Evolutionary conservation across 306 rosid genomes (phyloP).

Genomic region (Sophora flavescens): DNA sequence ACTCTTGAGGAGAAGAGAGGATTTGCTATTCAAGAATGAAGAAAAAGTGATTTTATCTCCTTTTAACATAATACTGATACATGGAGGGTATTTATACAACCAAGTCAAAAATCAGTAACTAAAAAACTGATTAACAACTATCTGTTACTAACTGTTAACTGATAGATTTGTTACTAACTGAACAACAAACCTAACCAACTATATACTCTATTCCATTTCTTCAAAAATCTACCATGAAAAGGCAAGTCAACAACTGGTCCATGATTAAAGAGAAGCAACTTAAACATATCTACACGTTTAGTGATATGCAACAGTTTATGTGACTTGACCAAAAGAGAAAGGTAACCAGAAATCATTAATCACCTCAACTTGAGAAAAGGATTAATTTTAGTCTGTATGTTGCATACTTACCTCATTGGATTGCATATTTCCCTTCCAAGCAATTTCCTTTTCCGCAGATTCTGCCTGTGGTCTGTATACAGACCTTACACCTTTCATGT

Average conservation of each 20-base stretch:
- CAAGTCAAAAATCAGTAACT: too few species aligned
- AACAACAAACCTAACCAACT: too few species aligned
- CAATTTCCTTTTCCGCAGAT: conserved; percentile 30
- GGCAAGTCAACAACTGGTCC: background rate
- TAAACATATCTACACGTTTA: conserved; percentile 28
- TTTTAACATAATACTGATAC: too few species aligned
- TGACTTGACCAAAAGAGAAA: conserved; percentile 1
- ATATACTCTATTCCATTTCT: conserved; percentile 43
- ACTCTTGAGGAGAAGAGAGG: too few species aligned
- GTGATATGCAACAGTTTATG: background rate
- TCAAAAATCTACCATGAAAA: background rate
- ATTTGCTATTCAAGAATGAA: too few species aligned
- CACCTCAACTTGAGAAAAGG: background rate
- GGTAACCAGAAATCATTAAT: background rate
- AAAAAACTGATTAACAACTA: too few species aligned
- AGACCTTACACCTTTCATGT: conserved; percentile 30
- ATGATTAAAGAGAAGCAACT: background rate
- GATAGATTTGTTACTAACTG: too few species aligned
- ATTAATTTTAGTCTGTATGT: conserved; percentile 24
- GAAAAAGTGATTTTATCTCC: too few species aligned
- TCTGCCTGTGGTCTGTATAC: background rate
- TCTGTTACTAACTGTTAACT: too few species aligned
- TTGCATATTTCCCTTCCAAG: conserved; percentile 23
- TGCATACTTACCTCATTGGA: conserved; percentile 29
- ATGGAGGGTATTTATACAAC: too few species aligned